Evolutionary conservation across 2,329 filamentous ascomycete genomes (phyloP).

Genomic region (Diplocarpon rosae): DNA sequence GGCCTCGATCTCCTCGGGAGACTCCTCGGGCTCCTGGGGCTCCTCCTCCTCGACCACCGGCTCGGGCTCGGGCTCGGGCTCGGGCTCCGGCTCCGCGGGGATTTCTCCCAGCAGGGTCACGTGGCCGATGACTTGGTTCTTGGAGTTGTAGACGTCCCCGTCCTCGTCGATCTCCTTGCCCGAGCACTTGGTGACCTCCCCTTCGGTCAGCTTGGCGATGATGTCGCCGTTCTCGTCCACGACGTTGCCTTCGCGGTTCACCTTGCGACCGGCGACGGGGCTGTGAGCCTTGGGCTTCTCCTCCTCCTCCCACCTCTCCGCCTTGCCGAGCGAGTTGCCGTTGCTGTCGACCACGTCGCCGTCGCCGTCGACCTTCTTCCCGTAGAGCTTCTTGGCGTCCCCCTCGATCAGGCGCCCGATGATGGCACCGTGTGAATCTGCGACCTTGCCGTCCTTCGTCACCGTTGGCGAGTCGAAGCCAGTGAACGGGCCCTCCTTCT

Average conservation of each 20-base stretch:
- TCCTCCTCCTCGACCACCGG: conserved; percentile 26
- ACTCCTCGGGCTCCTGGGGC: conserved; percentile 37
- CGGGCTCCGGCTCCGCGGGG: conserved; percentile 15
- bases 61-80: conserved; percentile 16
- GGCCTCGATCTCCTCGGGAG: conserved; percentile 46
- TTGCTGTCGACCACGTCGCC: conserved; percentile 75
- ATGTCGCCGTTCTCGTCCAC: conserved; percentile 47
- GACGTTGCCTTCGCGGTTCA: conserved; percentile 49
- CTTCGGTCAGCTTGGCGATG: conserved; percentile 57
- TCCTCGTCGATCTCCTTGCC: conserved; percentile 62
- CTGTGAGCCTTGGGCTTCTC: conserved; percentile 41
- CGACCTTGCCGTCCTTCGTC: conserved; percentile 56
- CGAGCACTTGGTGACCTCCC: conserved; percentile 51
- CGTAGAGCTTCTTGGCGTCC: conserved; percentile 60
- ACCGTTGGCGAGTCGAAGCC: conserved; percentile 55
- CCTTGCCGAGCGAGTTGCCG: conserved; percentile 45
- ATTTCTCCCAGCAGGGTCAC: conserved; percentile 55
- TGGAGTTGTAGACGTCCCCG: conserved; percentile 60
- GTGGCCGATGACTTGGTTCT: conserved; percentile 56
- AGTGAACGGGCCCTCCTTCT: conserved; percentile 58
- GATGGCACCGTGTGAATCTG: conserved; percentile 54
- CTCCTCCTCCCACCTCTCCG: conserved; percentile 48
- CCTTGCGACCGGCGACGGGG: conserved; percentile 41
- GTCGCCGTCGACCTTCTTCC: conserved; percentile 67
- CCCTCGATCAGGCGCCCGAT: conserved; percentile 63